These are phyloP conservation scores for Nakazawaea ernobii DNA, from an alignment of 805 yeast genomes.

Conservation along the genomic window DNA sequence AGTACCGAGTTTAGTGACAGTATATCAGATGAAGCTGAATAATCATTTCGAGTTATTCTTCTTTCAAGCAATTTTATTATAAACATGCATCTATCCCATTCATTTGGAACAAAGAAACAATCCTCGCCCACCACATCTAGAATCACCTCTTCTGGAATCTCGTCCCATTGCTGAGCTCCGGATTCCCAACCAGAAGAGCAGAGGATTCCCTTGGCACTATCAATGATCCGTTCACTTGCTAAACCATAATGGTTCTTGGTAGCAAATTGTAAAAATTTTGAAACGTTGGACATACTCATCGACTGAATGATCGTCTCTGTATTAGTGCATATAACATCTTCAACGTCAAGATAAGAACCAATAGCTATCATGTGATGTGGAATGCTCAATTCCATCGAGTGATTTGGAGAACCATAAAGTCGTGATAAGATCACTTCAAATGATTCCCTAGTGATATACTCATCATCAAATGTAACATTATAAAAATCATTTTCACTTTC, in stretches of 20 bases:
- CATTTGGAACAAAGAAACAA: constrained; percentile 47
- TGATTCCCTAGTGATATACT: constrained; percentile 34
- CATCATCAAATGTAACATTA: constrained; percentile 31
- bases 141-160: constrained; percentile 35
- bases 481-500: background rate
- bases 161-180: constrained; percentile 41
- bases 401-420: constrained; percentile 38
- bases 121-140: constrained; percentile 42
- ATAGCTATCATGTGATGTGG: constrained; percentile 40
- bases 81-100: constrained; percentile 50
- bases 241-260: constrained; percentile 36
- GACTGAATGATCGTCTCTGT: constrained; percentile 32
- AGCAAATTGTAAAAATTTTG: constrained; percentile 36
- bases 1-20: background rate
- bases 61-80: constrained; percentile 36
- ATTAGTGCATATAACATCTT: constrained; percentile 37
- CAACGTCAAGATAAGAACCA: constrained; percentile 44
- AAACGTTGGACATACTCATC: constrained; percentile 31
- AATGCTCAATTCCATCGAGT: constrained; percentile 26
- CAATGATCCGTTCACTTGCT: constrained; percentile 39
- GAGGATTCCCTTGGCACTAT: constrained; percentile 39
- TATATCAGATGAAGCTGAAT: background rate
- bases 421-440: constrained; percentile 43
- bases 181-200: constrained; percentile 45
- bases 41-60: constrained; percentile 16